Conservation (phyloP, 1,139 yeast species). For the Blastobotrys serpentis region DNA sequence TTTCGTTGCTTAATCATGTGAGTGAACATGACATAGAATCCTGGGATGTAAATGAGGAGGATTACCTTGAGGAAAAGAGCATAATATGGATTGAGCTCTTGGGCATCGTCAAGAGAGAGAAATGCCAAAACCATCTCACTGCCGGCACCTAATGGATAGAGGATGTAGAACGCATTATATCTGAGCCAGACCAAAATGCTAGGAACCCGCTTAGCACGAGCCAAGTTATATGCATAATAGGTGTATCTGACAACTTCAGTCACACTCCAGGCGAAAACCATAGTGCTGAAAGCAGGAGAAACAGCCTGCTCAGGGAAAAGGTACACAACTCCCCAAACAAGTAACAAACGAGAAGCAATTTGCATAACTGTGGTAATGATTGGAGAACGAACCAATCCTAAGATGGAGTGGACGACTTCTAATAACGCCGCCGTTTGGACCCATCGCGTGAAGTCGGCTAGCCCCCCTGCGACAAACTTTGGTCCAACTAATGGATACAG, state of each 20-base stretch:
- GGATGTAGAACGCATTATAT: constrained; percentile 75
- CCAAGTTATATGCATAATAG: constrained; percentile 69
- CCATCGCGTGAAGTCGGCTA: constrained; percentile 58
- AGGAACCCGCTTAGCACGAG: constrained; percentile 57
- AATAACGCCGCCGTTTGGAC: constrained; percentile 83
- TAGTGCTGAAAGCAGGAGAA: constrained; percentile 57
- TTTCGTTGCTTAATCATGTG: constrained; percentile 86
- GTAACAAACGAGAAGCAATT: constrained; percentile 76
- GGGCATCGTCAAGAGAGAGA: constrained; percentile 66
- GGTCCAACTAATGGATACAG: constrained; percentile 47
- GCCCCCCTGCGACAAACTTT: constrained; percentile 51
- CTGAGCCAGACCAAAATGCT: constrained; percentile 66
- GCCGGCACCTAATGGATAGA: constrained; percentile 89
- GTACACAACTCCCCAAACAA: constrained; percentile 81
- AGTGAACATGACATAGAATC: constrained; percentile 77
- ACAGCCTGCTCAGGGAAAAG: constrained; percentile 66
- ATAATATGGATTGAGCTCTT: constrained; percentile 51
- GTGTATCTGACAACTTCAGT: constrained; percentile 89
- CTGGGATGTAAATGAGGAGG: constrained; percentile 75
- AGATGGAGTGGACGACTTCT: constrained; percentile 74
- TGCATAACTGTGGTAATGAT: constrained; percentile 79
- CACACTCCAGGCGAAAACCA: constrained; percentile 82
- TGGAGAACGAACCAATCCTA: constrained; percentile 81
- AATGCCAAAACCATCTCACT: constrained; percentile 75
- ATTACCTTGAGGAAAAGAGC: constrained; percentile 55